Base-by-base conservation (phyloP, 1,139 yeast species). In the Pichiaceae sp. region DNA sequence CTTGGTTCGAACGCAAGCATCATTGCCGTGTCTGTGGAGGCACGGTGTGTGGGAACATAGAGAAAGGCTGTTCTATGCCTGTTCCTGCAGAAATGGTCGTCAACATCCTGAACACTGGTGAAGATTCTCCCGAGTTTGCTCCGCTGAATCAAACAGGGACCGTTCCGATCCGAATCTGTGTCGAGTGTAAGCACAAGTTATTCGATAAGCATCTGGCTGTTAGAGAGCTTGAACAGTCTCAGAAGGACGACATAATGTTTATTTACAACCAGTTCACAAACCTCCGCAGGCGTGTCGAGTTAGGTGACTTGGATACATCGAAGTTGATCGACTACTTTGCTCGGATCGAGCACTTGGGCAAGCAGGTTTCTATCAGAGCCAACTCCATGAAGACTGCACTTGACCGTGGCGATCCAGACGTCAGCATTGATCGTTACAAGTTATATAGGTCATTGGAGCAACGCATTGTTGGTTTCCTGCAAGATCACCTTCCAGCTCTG, bases 21-120 rank as follows among this genome's bases (percentile, higher is more conserved):
- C 97, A 91, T 53, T 54, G 59, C 37, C 38, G 58, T 30, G 32
- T 51, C 1, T 91, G 97, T 62, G 97, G 97, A 0, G 54, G 60
- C 24, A 72, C 83, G 1, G 87, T 86, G 0, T 89, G 97, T 60
- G 94, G 83, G 29, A 81, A 79, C 49, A 52, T 70, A 0, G 49
- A 49, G 2, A 64, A 69, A 0, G 72, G 66, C 4, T 89, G 97
- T 56, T 85, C 96, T 0, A 73, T 78, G 49, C 73, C 77, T 41
- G 79, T 85, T 0, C 86, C 89, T 0, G 49, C 82, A 1, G 55
- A 62, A 5, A 57, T 70, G 8, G 56, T 83, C 17, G 56, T 75
- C 9, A 66, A 63, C 16, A 56, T 66, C 31, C 48, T 71, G 29
- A 66, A 66, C 3, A 63, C 42, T n/a, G 31, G 33, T 8, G 34